Base-by-base conservation (phyloP, 164 flowering plant genomes). In the Magnolia sinica region DNA sequence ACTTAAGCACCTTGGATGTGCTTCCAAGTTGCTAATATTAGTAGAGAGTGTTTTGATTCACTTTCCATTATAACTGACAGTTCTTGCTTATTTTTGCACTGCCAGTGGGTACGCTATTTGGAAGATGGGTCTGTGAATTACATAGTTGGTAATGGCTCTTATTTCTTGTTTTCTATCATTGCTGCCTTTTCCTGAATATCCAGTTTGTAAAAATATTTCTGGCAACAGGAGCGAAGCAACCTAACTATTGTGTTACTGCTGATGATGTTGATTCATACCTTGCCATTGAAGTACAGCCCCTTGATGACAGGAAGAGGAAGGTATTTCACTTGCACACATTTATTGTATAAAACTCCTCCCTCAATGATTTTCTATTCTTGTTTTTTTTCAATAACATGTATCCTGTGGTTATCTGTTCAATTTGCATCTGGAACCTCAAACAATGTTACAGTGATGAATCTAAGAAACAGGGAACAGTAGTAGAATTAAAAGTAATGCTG, bases 271-370 rank as follows among this genome's bases (percentile, higher is more conserved):
- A 94, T 69, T 84, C 91, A 7, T 88, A 86, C 76, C 96, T 96
- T 78, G 95, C 97, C 45, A 92, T 96, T 80, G 97, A 96, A 89
- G 95, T 94, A 78, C 96, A 92, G 85, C 99, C 99, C 71, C 84
- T 96, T 74, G 99, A 96, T 88, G 80, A 94, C 79, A 84, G 96
- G 82, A 96, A 91, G 78, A 93, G 99, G 71, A 92, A 92, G 98
- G 99, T 96, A 85, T 59, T n/a, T 37, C 7, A 18, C 61, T 81
- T 31, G 11, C 19, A 61, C 45, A 68, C 31, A 31, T 65, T 9
- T 49, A 45, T 50, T 31, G 9, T 19, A 27, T 73, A 9, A 59
- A 49, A 61, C 19, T 14, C 24, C 68, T 19, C 20, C 7, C 13
- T 20, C 37, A 61, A 31, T 29, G 31, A 50, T 63, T 31, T 19